phyloP scores from a whole-genome alignment of 2,329 filamentous ascomycete genomes.

The Tolypocladium ovalisporum region DNA sequence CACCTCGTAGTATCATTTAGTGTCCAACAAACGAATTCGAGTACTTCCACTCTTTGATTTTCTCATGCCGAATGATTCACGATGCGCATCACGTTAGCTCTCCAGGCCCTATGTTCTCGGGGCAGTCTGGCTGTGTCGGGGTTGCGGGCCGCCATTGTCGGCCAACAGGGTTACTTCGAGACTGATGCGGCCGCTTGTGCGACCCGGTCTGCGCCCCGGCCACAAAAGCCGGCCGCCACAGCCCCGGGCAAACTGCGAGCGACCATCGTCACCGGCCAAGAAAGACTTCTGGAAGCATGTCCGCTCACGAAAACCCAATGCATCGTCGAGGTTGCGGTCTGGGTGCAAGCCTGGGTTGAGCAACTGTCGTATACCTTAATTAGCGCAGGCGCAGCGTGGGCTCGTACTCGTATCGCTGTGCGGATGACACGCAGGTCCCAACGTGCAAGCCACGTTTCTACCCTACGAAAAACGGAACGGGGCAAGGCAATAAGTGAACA shows the following conservation, averaged over 20 bases:
- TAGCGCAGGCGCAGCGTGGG: background rate
- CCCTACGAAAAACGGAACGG: background rate
- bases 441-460: background rate
- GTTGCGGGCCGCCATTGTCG: background rate
- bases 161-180: background rate
- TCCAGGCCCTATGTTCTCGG: background rate
- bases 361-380: background rate
- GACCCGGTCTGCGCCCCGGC: slow-evolving; percentile 1
- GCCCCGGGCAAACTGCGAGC: background rate
- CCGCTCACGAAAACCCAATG: background rate
- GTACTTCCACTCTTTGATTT: background rate
- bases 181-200: background rate
- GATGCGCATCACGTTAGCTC: background rate
- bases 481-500: no score
- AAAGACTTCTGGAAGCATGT: background rate
- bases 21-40: background rate
- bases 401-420: background rate
- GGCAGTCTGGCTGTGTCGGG: background rate
- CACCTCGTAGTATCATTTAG: no score
- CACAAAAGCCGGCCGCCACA: slow-evolving; percentile 3
- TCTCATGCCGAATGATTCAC: background rate
- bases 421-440: background rate
- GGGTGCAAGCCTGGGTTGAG: background rate
- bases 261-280: background rate
- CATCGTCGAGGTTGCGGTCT: background rate